phyloP scores from a whole-genome alignment of 208 protist genomes.

The Acanthamoeba rhysodes region DNA sequence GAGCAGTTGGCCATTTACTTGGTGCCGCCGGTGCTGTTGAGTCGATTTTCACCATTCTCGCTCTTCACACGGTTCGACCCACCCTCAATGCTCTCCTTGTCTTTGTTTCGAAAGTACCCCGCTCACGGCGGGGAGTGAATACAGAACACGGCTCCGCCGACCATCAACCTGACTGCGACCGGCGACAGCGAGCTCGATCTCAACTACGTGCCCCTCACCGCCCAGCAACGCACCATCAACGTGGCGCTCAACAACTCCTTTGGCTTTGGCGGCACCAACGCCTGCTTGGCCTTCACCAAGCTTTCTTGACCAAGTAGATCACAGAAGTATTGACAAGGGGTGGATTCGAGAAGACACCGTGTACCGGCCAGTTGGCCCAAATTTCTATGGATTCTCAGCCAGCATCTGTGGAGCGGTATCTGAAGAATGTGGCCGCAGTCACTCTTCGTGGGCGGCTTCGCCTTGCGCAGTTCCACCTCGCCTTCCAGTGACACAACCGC shows the following conservation, averaged over 20 bases:
- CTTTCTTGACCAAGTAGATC: neutral
- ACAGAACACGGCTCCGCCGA: slow-evolving; percentile 93
- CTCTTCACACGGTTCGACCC: slow-evolving; percentile 69
- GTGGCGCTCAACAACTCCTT: slow-evolving; percentile 96
- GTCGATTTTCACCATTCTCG: slow-evolving; percentile 82
- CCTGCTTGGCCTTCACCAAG: slow-evolving; percentile 74
- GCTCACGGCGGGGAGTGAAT: neutral
- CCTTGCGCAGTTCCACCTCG: neutral
- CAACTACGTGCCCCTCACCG: slow-evolving; percentile 62
- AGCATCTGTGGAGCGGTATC: neutral
- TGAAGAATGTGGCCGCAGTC: neutral
- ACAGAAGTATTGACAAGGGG: no score
- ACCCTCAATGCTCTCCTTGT: neutral
- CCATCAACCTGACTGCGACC: slow-evolving; percentile 92
- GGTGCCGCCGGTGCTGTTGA: slow-evolving; percentile 94
- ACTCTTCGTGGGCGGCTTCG: neutral
- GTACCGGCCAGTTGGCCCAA: neutral
- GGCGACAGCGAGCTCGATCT: slow-evolving; percentile 64
- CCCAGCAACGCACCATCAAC: slow-evolving; percentile 82
- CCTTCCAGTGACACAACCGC: neutral
- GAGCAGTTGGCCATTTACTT: slow-evolving; percentile 97
- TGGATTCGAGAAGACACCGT: no score
- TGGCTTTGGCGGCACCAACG: slow-evolving; percentile 98
- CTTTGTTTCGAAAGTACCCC: neutral
- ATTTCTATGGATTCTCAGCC: neutral